These are phyloP conservation scores for Boechera retrofracta DNA, from an alignment of 345 rosid genomes.

Conservation along the genomic window DNA sequence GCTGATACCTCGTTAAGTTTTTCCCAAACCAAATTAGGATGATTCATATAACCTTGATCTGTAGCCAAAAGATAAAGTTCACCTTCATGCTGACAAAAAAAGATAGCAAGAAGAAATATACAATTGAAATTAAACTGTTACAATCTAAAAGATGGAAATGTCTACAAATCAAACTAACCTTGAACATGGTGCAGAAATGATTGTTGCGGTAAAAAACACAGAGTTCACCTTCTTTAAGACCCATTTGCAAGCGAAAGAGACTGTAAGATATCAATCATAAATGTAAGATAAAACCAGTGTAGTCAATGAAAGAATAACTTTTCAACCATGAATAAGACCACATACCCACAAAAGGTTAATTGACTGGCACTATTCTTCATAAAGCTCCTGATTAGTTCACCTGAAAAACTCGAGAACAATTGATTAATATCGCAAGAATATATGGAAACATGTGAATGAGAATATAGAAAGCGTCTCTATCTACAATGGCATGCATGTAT, in stretches of 20 bases:
- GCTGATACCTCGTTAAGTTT: constrained; percentile 85
- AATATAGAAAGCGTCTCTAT: background rate
- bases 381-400: constrained; percentile 78
- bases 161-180: constrained; percentile 58
- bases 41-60: constrained; percentile 94
- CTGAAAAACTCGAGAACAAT: constrained; percentile 52
- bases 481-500: constrained; percentile 7
- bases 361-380: constrained; percentile 89
- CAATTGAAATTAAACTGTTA: background rate
- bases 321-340: constrained; percentile 24
- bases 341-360: constrained; percentile 87
- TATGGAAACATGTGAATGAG: constrained; percentile 8
- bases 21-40: constrained; percentile 98
- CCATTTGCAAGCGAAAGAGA: constrained; percentile 87
- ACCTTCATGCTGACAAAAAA: constrained; percentile 75
- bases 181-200: constrained; percentile 99
- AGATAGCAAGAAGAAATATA: constrained; percentile 4
- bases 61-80: constrained; percentile 97
- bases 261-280: constrained; percentile 50
- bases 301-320: constrained; percentile 21
- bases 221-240: constrained; percentile 90
- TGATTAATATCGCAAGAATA: constrained; percentile 19
- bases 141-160: constrained; percentile 7
- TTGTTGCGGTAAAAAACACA: constrained; percentile 98
- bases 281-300: constrained; percentile 6